Percentiles rank a stretch among this genome's conserved stretches.
phyloP scores from a whole-genome alignment of 768 basidiomycete species.

The Lentinula raphanica region DNA sequence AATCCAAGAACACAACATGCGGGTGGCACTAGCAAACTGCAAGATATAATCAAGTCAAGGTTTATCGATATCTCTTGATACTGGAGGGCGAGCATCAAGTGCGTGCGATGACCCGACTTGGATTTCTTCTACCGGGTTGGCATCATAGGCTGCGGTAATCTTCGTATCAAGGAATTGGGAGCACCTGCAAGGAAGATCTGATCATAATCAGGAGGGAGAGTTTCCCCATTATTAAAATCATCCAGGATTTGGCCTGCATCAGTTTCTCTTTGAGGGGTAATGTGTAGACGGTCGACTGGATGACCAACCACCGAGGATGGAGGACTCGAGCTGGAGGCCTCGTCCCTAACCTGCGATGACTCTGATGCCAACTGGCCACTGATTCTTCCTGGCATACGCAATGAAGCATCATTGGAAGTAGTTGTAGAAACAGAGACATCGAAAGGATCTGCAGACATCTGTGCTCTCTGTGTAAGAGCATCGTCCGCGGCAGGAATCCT shows the following conservation, averaged over 20 bases:
- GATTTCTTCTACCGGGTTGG: too few species aligned
- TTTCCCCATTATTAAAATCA: conserved; percentile 6
- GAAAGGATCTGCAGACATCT: background rate
- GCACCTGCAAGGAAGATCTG: conserved; percentile 18
- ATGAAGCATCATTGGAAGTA: background rate
- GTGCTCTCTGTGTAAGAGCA: background rate
- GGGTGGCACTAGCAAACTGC: too few species aligned
- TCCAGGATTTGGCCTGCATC: conserved; percentile 20
- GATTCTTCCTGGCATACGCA: too few species aligned
- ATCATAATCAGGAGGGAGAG: conserved; percentile 25
- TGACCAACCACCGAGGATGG: background rate
- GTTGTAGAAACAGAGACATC: background rate
- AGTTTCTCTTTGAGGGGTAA: conserved; percentile 11
- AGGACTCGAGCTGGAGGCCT: background rate
- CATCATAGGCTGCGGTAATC: background rate
- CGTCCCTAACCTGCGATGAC: too few species aligned
- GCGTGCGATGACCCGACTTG: background rate
- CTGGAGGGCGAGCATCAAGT: background rate
- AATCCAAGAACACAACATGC: too few species aligned
- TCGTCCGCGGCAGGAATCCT: background rate
- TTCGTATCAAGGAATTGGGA: background rate
- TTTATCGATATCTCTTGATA: too few species aligned
- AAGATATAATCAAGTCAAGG: too few species aligned
- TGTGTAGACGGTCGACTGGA: background rate
- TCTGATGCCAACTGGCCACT: too few species aligned